phyloP scores from a whole-genome alignment of 192 early-diverging fungal genomes.

The Backusella macrospora region DNA sequence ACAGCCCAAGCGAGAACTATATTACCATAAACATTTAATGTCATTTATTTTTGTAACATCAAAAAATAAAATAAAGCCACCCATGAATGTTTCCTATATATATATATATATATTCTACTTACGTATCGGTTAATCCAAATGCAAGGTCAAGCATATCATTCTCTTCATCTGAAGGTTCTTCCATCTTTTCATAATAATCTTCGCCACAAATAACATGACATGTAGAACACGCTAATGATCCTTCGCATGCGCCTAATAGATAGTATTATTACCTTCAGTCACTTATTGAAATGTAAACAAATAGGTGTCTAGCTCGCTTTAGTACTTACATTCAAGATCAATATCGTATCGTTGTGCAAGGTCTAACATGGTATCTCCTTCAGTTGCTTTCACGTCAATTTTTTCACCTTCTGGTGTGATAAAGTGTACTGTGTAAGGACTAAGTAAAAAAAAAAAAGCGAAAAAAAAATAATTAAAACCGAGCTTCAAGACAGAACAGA shows the following conservation, averaged over 20 bases:
- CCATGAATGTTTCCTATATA: neutral
- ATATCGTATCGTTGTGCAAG: conserved; percentile 89
- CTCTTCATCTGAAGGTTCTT: conserved; percentile 95
- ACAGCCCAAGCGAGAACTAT: conserved; percentile 89
- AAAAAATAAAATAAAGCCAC: neutral
- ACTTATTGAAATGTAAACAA: no score
- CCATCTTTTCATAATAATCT: conserved; percentile 79
- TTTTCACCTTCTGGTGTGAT: conserved; percentile 82
- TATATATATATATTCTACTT: conserved; percentile 33
- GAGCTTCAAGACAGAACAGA: neutral
- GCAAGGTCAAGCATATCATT: conserved; percentile 98
- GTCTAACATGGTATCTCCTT: conserved; percentile 90
- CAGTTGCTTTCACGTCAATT: conserved; percentile 73
- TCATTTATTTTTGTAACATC: neutral
- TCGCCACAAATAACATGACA: conserved; percentile 92
- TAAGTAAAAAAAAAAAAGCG: neutral
- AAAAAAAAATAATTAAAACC: neutral
- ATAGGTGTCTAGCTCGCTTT: neutral
- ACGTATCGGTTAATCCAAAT: conserved; percentile 96
- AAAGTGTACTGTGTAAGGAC: conserved; percentile 74
- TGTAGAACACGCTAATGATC: conserved; percentile 91
- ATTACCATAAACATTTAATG: no score
- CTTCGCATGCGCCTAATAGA: conserved; percentile 86
- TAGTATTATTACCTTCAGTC: neutral
- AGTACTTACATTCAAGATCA: conserved; percentile 82